phyloP scores from a whole-genome alignment of 1,284 basidiomycete species.

The Moesziomyces sp. region DNA sequence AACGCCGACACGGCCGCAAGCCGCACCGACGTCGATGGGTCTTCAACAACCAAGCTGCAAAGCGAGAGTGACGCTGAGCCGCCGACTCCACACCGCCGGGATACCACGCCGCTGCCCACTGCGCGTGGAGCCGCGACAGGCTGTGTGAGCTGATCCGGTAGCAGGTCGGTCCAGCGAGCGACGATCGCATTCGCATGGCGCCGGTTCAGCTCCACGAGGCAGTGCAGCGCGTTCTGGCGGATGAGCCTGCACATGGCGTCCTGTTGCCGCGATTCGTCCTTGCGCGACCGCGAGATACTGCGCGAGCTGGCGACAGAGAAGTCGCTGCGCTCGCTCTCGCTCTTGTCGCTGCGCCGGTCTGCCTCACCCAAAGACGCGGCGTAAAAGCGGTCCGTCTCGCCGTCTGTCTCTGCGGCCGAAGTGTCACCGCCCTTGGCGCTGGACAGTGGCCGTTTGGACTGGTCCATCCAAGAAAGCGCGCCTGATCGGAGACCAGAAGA shows the following conservation, averaged over 20 bases:
- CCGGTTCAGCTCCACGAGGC: conserved; percentile 31
- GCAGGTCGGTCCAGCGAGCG: conserved; percentile 19
- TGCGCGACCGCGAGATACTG: conserved; percentile 6
- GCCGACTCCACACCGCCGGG: background rate
- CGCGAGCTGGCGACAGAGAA: conserved; percentile 14
- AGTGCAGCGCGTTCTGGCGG: conserved; percentile 34
- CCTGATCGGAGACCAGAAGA: conserved; percentile 11
- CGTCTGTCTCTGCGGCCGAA: background rate
- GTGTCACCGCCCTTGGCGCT: background rate
- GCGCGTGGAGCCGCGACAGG: too few species aligned
- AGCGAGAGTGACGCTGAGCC: conserved; percentile 8
- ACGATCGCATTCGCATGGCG: conserved; percentile 16
- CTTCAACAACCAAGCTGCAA: conserved; percentile 23
- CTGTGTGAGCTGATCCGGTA: conserved; percentile 20
- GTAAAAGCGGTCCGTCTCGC: background rate
- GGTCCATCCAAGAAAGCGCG: conserved; percentile 18
- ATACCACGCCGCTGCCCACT: background rate
- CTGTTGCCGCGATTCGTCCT: conserved; percentile 26
- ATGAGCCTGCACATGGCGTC: conserved; percentile 22
- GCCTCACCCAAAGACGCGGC: conserved; percentile 21
- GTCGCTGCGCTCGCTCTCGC: conserved; percentile 41
- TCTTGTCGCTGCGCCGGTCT: conserved; percentile 37
- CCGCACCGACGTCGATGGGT: conserved; percentile 25
- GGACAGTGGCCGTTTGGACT: background rate
- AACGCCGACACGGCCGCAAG: conserved; percentile 27